Base-by-base conservation (phyloP, 1,284 basidiomycete genomes). In the Coniophora puteana region DNA sequence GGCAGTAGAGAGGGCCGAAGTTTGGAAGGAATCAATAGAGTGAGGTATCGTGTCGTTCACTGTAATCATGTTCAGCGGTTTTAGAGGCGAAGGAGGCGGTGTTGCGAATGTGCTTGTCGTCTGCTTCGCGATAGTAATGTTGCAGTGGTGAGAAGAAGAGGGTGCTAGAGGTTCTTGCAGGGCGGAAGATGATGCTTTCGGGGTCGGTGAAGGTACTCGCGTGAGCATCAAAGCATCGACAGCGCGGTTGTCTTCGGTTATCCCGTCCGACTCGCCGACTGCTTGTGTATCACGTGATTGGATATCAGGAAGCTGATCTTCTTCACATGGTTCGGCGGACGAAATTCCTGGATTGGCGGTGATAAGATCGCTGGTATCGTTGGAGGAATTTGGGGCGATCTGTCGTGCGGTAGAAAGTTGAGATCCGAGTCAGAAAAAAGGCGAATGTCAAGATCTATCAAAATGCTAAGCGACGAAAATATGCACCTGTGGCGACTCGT, bases 391-490 rank as follows among this genome's bases (percentile, higher is more conserved):
- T n/a, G n/a, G n/a, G n/a, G n/a, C n/a, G n/a, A n/a, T n/a, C n/a
- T n/a, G n/a, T n/a, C n/a, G n/a, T n/a, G n/a, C n/a, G n/a, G n/a
- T n/a, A n/a, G n/a, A n/a, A n/a, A n/a, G n/a, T n/a, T n/a, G n/a
- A n/a, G n/a, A n/a, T n/a, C n/a, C n/a, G n/a, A n/a, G n/a, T n/a
- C n/a, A n/a, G n/a, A n/a, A n/a, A n/a, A n/a, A 40, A 41, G 26
- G 11, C 36, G 17, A 36, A 13, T 8, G 21, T 12, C 14, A 11
- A 28, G 42, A n/a, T 21, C 16, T 14, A 5, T 23, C 8, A 7
- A 25, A 8, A 18, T 7, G 27, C 38, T 13, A 13, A 24, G 36
- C 12, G 12, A 22, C 13, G 34, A 59, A 12, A 41, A 58, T 59
- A 29, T 47, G 46, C 21, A 44, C 3, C 28, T 30, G 40, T 44